Evolutionary conservation across 225 moss, liverwort and hornwort species (phyloP), one percentile per base, ranked within the genome.

Genomic region (Ulota crispa): DNA sequence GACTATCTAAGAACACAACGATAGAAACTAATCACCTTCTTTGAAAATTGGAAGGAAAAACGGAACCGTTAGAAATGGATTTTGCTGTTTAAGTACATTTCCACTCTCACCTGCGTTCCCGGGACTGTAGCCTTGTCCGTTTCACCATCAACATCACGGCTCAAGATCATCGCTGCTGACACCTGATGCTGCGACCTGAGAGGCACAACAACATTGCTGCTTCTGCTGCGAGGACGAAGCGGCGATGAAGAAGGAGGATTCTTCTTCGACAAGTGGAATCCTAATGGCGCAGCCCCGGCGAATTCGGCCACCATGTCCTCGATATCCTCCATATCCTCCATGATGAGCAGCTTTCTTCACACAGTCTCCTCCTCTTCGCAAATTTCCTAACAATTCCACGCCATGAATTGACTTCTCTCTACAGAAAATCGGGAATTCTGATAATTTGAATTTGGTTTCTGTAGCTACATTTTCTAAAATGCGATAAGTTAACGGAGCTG

Each of bases 311-410:
- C 93, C 88, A 96, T 80, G 45, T 95, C 95, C 84, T 95, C 94
- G 6, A 96, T 94, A 56, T 96, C 94, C 63, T 90, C 93, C 94
- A 94, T 94, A 56, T 96, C 94, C 54, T 90, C 93, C 94, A 94
- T 94, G 32, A 23, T 62, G 4, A 23, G 36, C 57, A 27, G 13
- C 64, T 43, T 10, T 28, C 39, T n/a, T 43, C 41, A 5, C 45
- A 64, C 66, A 56, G 72, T 18, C 43, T 2, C 45, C 27, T 24
- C 56, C 42, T 39, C 28, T 52, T 37, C 36, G 14, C 64, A 39
- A 64, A 39, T 12, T 18, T n/a, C 61, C 61, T 41, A 57, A 59
- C 26, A 77, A 36, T 82, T 42, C 14, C 69, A 47, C 68, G 27
- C 50, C 85, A 81, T 85, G 9, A 9, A 78, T 50, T 2, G 60